Conservation (phyloP, 75 land plant genomes). For the Chamaecyparis obtusa region DNA sequence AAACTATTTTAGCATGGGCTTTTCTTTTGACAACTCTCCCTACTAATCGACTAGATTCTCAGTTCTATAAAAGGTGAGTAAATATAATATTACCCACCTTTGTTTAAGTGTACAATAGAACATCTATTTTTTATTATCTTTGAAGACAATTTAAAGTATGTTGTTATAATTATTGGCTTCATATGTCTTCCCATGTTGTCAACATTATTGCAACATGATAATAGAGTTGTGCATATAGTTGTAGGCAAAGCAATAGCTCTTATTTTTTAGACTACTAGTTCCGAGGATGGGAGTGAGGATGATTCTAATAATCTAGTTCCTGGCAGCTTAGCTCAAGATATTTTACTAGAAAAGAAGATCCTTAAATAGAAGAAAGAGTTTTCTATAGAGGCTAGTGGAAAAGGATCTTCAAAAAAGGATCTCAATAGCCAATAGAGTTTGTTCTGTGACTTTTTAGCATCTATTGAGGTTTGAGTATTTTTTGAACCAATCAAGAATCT, state of each 20-base stretch:
- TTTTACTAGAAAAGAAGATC: constrained; percentile 30
- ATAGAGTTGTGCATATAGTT: constrained; percentile 59
- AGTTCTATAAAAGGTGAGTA: constrained; percentile 62
- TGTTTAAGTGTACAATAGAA: neutral
- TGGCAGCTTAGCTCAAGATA: constrained; percentile 18
- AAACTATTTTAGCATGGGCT: constrained; percentile 83
- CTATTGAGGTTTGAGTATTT: constrained; percentile 58
- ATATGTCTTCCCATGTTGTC: constrained; percentile 70
- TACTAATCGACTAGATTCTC: constrained; percentile 28
- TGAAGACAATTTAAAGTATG: neutral
- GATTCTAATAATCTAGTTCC: constrained; percentile 14
- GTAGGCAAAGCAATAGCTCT: constrained; percentile 80
- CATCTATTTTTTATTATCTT: neutral
- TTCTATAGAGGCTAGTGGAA: constrained; percentile 77
- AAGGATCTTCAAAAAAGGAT: constrained; percentile 80
- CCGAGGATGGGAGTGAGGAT: constrained; percentile 23
- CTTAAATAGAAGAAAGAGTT: constrained; percentile 61
- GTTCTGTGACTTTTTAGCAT: constrained; percentile 64
- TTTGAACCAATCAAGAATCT: neutral
- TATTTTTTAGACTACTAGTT: constrained; percentile 52
- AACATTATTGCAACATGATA: constrained; percentile 61
- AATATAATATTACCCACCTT: neutral
- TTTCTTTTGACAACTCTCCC: constrained; percentile 76
- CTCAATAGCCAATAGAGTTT: constrained; percentile 55
- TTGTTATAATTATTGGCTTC: constrained; percentile 13